phyloP scores from a whole-genome alignment of 2,329 filamentous ascomycete species.

The Berkeleyomyces rouxiae region DNA sequence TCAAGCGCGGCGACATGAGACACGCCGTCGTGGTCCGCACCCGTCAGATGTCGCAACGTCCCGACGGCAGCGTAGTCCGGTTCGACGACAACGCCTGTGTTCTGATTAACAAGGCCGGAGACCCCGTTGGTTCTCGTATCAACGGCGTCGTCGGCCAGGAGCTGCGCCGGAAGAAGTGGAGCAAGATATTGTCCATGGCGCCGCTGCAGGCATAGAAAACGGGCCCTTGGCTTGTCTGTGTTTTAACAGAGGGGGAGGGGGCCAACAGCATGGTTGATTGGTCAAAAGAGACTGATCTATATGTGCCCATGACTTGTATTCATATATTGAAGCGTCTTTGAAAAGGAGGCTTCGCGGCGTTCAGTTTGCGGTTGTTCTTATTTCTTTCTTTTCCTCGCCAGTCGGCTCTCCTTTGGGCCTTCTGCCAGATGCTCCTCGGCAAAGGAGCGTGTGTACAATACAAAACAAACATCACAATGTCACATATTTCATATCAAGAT shows the following conservation, averaged over 20 bases:
- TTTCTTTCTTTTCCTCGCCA: background rate
- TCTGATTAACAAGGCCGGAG: slow-evolving; percentile 88
- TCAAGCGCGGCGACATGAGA: slow-evolving; percentile 87
- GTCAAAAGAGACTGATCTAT: background rate
- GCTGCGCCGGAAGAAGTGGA: slow-evolving; percentile 86
- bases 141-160: slow-evolving; percentile 85
- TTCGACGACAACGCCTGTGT: slow-evolving; percentile 99
- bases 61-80: slow-evolving; percentile 75
- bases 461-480: background rate
- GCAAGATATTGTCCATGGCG: slow-evolving; percentile 91
- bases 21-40: slow-evolving; percentile 93
- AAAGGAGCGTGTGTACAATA: background rate
- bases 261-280: background rate
- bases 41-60: slow-evolving; percentile 67
- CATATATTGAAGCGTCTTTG: background rate
- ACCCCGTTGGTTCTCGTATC: slow-evolving; percentile 83
- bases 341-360: background rate
- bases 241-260: background rate
- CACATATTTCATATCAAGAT: no score
- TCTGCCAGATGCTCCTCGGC: background rate
- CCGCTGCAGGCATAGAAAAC: slow-evolving; percentile 42
- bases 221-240: background rate
- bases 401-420: background rate
- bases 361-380: background rate
- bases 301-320: background rate